Evolutionary conservation across 495 filamentous ascomycete genomes (phyloP).

Genomic region (Geoglossum glabrum): DNA sequence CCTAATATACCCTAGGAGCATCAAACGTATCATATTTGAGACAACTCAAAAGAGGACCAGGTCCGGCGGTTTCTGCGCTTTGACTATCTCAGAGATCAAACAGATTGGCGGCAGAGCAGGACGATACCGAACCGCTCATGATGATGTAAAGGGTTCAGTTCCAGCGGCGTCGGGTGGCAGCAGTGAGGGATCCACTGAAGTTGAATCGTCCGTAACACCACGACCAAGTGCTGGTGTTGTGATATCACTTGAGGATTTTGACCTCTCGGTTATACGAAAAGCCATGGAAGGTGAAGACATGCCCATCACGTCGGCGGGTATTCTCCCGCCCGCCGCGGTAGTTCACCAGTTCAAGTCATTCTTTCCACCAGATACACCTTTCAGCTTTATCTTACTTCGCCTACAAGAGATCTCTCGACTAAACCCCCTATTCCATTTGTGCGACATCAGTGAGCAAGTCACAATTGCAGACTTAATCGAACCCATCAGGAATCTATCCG

Average conservation of each 20-base stretch:
- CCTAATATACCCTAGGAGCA: constrained; percentile 30
- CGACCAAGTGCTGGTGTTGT: constrained; percentile 41
- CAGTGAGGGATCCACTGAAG: constrained; percentile 6
- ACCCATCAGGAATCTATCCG: constrained; percentile 35
- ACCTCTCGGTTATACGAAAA: constrained; percentile 38
- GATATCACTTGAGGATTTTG: constrained; percentile 53
- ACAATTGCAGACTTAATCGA: constrained; percentile 51
- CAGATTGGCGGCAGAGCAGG: constrained; percentile 92
- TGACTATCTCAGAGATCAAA: constrained; percentile 63
- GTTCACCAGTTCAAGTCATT: constrained; percentile 54
- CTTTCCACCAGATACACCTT: constrained; percentile 55
- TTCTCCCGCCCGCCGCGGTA: constrained; percentile 44
- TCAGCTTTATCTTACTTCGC: constrained; percentile 55
- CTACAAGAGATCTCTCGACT: constrained; percentile 42
- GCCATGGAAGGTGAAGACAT: constrained; percentile 42
- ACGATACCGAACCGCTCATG: constrained; percentile 53
- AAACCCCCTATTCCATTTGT: constrained; percentile 52
- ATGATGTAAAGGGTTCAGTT: constrained; percentile 19
- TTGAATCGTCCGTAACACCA: background rate
- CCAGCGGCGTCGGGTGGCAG: background rate
- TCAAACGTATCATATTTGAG: constrained; percentile 83
- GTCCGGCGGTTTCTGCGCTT: constrained; percentile 18
- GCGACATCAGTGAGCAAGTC: constrained; percentile 34
- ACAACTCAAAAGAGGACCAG: constrained; percentile 47
- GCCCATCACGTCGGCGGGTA: constrained; percentile 51